phyloP scores from a whole-genome alignment of 352 stramenopile species.

The Phytophthora chlamydospora region DNA sequence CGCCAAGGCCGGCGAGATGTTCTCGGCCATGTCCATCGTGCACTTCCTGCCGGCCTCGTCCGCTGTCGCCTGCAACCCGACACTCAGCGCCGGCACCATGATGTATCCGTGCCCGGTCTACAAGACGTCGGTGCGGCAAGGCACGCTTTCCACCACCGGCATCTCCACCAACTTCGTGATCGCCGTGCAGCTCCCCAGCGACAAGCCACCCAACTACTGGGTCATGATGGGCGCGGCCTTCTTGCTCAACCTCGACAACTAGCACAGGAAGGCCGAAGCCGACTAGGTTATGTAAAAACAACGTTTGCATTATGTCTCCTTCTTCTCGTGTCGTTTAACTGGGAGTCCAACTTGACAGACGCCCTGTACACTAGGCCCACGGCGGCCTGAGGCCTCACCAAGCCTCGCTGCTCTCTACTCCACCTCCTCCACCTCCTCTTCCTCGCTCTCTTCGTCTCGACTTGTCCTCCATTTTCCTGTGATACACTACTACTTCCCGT shows the following conservation, averaged over 20 bases:
- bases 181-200: slow-evolving; percentile 90
- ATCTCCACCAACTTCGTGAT: slow-evolving; percentile 96
- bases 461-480: slow-evolving; percentile 34
- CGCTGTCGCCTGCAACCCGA: slow-evolving; percentile 41
- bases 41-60: slow-evolving; percentile 89
- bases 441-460: neutral
- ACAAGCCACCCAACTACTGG: slow-evolving; percentile 88
- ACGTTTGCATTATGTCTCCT: slow-evolving; percentile 40
- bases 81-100: slow-evolving; percentile 6
- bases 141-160: slow-evolving; percentile 91
- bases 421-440: slow-evolving; percentile 6
- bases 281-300: slow-evolving; percentile 40
- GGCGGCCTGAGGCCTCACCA: neutral
- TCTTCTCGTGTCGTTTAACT: slow-evolving; percentile 33
- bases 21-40: slow-evolving; percentile 88
- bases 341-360: slow-evolving; percentile 33
- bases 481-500: slow-evolving; percentile 43
- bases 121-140: slow-evolving; percentile 94
- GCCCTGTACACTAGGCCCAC: slow-evolving; percentile 34
- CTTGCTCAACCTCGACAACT: slow-evolving; percentile 92
- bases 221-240: slow-evolving; percentile 93
- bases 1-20: slow-evolving; percentile 92
- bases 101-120: slow-evolving; percentile 94
- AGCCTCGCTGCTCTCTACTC: slow-evolving; percentile 2
- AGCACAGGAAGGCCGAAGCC: slow-evolving; percentile 27